Evolutionary conservation across 2,329 filamentous ascomycete genomes (phyloP), one percentile per base, ranked within the genome.

Genomic region (Botrytis fabae): DNA sequence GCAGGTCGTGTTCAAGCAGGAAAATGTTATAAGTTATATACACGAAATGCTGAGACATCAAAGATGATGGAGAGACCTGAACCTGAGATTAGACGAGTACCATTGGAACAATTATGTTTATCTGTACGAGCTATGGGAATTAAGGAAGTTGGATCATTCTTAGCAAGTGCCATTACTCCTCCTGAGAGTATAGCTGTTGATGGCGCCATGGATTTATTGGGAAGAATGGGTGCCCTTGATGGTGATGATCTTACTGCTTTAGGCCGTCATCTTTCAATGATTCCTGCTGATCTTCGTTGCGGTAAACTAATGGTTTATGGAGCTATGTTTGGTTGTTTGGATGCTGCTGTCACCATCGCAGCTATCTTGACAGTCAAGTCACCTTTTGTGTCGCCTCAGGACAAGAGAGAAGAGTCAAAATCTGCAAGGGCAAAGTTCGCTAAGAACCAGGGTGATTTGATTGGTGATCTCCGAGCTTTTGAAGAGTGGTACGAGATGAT

Each of bases 301-400:
- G 94, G 93, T 63, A 99, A 99, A 82, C 87, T 99, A 48, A 94
- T 99, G 87, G 93, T 99, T 5, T 97, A 97, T 80, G 96, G 96
- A 9, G 92, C 94, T 25, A 94, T 97, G 73, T 98, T 99, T 79
- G 93, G 93, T 48, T 98, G 95, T 79, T 87, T 98, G 10, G 94
- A 97, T 78, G 90, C 95, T 70, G 94, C 92, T 77, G 87, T 98
- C 72, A 94, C 92, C 4, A 95, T 98, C 75, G 93, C 96, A 2
- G 92, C 95, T 14, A 96, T 98, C 59, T 86, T 99, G n/a, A 98
- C 94, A 72, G 92, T 93, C 42, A 91, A 91, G 78, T 94, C 91
- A 75, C 95, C 96, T 0, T 99, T 99, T 80, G 83, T 97, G 5
- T 92, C 92, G 0, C 95, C 95, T 0, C 89, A 91, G 28, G 92